Evolutionary conservation across 192 early-diverging fungal species (phyloP), one percentile per base, ranked within the genome.

Genomic region (Backusella australiensis): DNA sequence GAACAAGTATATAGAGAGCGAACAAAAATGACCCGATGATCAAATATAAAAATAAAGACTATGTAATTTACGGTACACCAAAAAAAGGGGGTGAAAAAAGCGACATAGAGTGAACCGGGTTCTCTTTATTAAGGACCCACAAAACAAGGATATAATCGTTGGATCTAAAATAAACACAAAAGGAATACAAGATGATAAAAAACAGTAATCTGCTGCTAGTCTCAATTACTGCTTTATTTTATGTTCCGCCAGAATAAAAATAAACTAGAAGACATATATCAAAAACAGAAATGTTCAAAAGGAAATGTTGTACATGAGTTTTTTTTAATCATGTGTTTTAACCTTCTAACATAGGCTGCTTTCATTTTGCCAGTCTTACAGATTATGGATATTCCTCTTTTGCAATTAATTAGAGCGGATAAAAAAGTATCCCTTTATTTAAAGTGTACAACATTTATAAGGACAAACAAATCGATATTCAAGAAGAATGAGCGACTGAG

Each of bases 321-420:
- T 49, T 49, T 49, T 49, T 59, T 19, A 59, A 59, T 59, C 53
- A 59, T 59, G 53, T 59, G 53, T 59, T 59, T 59, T 59, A 23
- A 26, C 53, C 17, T 21, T 59, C 23, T 59, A 59, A 59, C 53
- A 59, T 59, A 59, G 53, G 53, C 2, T 59, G 23, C 53, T 59
- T 59, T 59, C 23, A 23, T 21, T 53, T 52, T 59, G 8, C 17
- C 8, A 59, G 53, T 59, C 53, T 59, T 59, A 59, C 53, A 59
- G 53, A 59, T 26, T 59, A 59, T 23, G 23, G 21, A 12, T 59
- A 23, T 59, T 26, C 21, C 53, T 23, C n/a, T 59, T 59, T 59
- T 59, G 53, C 23, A 23, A 23, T 9, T 59, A 59, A 59, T 59
- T 59, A 59, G 53, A 59, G 26, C 53, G 53, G 53, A 26, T 49